Conservation (phyloP, 2,329 filamentous ascomycete species). For the Bipolaris sorokiniana region DNA sequence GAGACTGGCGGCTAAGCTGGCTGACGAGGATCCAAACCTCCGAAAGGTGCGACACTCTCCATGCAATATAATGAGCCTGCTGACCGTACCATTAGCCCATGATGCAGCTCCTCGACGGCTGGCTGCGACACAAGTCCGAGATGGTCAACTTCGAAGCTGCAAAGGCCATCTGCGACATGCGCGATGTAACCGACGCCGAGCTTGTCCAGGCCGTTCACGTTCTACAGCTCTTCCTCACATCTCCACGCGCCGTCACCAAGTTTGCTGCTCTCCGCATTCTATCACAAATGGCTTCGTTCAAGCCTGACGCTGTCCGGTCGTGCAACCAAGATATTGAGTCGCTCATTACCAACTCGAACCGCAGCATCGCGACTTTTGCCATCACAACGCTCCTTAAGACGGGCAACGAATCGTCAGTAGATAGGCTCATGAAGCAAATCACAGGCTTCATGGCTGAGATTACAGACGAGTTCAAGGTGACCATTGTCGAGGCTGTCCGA, state of each 20-base stretch:
- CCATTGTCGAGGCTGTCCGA: constrained; percentile 97
- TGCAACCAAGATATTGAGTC: constrained; percentile 98
- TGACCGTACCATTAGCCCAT: constrained; percentile 66
- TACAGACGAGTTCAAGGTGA: constrained; percentile 99
- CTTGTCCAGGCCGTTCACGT: constrained; percentile 92
- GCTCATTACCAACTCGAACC: constrained; percentile 94
- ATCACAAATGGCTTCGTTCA: constrained; percentile 95
- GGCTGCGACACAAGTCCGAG: constrained; percentile 97
- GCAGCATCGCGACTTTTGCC: constrained; percentile 96
- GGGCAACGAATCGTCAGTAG: constrained; percentile 95
- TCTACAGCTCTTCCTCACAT: constrained; percentile 94
- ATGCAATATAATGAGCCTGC: neutral
- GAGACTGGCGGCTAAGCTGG: constrained; percentile 87
- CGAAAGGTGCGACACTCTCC: constrained; percentile 60
- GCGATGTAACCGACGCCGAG: constrained; percentile 89
- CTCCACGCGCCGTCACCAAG: constrained; percentile 93
- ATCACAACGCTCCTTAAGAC: constrained; percentile 98
- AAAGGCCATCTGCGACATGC: constrained; percentile 95
- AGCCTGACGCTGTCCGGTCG: constrained; percentile 86
- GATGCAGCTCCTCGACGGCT: constrained; percentile 95
- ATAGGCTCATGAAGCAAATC: constrained; percentile 98
- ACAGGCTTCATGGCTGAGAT: constrained; percentile 98
- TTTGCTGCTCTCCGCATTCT: constrained; percentile 96
- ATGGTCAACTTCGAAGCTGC: constrained; percentile 94
- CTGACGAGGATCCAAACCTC: constrained; percentile 87